Evolutionary conservation across 106 monocot species (phyloP).

Genomic region (Amphibolis antarctica): DNA sequence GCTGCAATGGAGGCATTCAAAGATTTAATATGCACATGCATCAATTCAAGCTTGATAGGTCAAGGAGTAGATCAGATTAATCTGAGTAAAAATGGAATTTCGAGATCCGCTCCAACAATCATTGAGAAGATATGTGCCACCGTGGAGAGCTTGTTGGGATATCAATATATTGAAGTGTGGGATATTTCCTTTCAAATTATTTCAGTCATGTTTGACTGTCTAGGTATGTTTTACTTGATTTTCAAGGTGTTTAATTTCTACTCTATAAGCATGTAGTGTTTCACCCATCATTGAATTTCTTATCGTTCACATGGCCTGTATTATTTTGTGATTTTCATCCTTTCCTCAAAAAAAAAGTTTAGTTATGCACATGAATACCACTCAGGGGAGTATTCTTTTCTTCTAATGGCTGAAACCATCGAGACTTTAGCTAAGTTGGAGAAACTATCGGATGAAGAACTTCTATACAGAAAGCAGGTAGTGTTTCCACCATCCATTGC

Average conservation of each 20-base stretch:
- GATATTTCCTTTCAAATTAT: conserved; percentile 85
- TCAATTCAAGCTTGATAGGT: conserved; percentile 50
- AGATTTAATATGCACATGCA: conserved; percentile 51
- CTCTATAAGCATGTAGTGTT: not conserved
- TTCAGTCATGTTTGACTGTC: conserved; percentile 55
- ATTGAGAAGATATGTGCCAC: conserved; percentile 88
- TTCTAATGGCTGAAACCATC: conserved; percentile 52
- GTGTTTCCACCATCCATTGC: too few relatives aligned
- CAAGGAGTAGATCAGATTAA: conserved; percentile 67
- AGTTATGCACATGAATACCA: not conserved
- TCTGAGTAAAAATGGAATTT: conserved; percentile 17
- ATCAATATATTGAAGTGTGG: conserved; percentile 62
- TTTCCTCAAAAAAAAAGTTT: too few relatives aligned
- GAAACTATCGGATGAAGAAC: conserved; percentile 64
- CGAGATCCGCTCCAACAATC: conserved; percentile 56
- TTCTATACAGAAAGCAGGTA: conserved; percentile 71
- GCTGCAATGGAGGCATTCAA: conserved; percentile 67
- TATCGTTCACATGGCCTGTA: not conserved
- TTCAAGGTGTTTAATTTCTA: not conserved
- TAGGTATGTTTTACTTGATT: conserved; percentile 29
- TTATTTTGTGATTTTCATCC: not conserved
- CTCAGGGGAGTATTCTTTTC: conserved; percentile 46
- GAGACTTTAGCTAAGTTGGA: conserved; percentile 63
- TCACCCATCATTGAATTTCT: too few relatives aligned
- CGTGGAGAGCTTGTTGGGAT: conserved; percentile 65